Base-by-base conservation (phyloP, 1,139 yeast species). In the Suzukiozyma palmioleophila region DNA sequence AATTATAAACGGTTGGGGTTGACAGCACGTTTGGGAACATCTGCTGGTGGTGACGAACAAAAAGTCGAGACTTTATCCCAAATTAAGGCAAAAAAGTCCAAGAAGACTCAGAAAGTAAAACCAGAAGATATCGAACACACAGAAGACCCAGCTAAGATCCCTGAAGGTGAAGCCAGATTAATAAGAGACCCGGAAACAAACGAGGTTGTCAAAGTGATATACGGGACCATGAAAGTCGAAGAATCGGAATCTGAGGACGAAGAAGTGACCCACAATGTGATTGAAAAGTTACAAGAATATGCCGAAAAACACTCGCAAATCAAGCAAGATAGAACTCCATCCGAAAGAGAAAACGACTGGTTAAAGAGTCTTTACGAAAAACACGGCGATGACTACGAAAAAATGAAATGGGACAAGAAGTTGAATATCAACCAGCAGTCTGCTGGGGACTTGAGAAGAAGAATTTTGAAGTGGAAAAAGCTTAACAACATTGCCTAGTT, bases 371-470 rank as follows among this genome's bases (percentile, higher is more conserved):
- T 92, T 38, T 74, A 81, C 43, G 78, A 76, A 25, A 88, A 87
- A 60, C 80, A 92, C 57, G 97, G 97, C 14, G 95, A 89, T 47
- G 84, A 92, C 59, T 89, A 81, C 57, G 83, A 77, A 38, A 85
- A 81, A 53, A 92, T 94, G 97, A 84, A 81, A 58, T 84, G 95
- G 85, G 98, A 92, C 59, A 79, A 76, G 64, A 85, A 84, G 59
- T 70, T 90, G 46, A 92, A 92, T 58, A 75, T 84, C 2, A 78
- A 76, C 62, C 97, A 89, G 64, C 90, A 86, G 57, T 74, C 87
- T 47, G 82, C 81, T n/a, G 95, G 95, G 24, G 95, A 88, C 52
- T 66, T 90, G 54, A 82, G 74, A 60, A 77, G 77, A 57, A 77
- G 89, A 54, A 68, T 87, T 34, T 52, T 52, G 32, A 81, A 79